Evolutionary conservation across 225 moss, liverwort and hornwort species (phyloP).

Genomic region (Pseudisothecium myosuroides): DNA sequence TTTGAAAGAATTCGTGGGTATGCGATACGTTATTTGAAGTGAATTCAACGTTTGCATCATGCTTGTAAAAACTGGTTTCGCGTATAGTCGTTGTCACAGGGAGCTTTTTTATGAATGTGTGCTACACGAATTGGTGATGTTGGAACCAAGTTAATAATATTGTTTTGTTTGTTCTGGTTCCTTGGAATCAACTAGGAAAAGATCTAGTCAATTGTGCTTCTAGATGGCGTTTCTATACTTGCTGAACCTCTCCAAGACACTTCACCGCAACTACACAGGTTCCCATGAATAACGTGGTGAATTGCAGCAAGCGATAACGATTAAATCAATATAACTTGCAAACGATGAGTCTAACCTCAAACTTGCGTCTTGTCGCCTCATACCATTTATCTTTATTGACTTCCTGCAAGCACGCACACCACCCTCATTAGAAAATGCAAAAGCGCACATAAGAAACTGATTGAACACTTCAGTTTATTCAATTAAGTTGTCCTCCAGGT

Average conservation of each 20-base stretch:
- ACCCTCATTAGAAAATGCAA: not conserved
- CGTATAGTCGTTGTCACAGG: not conserved
- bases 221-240: constrained; percentile 72
- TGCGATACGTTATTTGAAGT: not conserved
- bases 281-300: not conserved
- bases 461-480: not conserved
- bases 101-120: no score
- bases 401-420: constrained; percentile 29
- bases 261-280: constrained; percentile 2
- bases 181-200: constrained; percentile 74
- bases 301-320: not conserved
- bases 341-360: constrained; percentile 34
- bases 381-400: constrained; percentile 31
- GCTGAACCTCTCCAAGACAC: constrained; percentile 68
- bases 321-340: not conserved
- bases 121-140: not conserved
- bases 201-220: constrained; percentile 76
- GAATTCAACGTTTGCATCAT: not conserved
- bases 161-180: constrained; percentile 33
- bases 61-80: not conserved
- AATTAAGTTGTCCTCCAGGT: not conserved
- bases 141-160: not conserved
- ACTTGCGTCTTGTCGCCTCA: constrained; percentile 51
- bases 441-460: not conserved
- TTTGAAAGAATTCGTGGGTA: no score